A percentile compares a stretch with the other conserved stretches of the same genome.
These are phyloP conservation scores for Wickerhamiella galacta DNA, from an alignment of 805 yeast species.

Conservation along the genomic window DNA sequence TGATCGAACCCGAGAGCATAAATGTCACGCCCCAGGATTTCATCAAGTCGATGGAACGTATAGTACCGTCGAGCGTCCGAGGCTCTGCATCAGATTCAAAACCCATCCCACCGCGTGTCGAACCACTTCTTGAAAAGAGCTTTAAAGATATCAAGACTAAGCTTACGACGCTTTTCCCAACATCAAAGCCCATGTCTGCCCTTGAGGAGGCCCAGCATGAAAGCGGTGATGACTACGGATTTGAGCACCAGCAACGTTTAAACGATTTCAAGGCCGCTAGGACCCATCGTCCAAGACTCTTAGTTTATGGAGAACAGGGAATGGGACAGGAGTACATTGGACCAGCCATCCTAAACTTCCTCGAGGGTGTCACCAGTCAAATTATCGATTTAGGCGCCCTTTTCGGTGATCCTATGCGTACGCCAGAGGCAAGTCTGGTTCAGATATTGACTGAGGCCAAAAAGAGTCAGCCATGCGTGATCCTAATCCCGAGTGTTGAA, in stretches of 20 bases:
- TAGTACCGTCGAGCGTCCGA: constrained; percentile 84
- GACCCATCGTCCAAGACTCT: constrained; percentile 63
- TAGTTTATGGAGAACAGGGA: constrained; percentile 59
- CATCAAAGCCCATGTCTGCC: constrained; percentile 33
- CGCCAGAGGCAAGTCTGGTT: constrained; percentile 70
- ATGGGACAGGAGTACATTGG: constrained; percentile 78
- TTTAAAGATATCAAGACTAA: constrained; percentile 30
- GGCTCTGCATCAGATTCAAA: constrained; percentile 47
- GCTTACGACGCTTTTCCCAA: constrained; percentile 47
- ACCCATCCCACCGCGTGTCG: constrained; percentile 61
- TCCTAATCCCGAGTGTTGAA: constrained; percentile 69
- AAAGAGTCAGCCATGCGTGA: constrained; percentile 74
- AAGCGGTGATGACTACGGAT: constrained; percentile 28
- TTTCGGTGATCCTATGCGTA: constrained; percentile 59
- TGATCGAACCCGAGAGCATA: constrained; percentile 54
- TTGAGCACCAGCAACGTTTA: constrained; percentile 54
- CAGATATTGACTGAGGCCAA: constrained; percentile 77
- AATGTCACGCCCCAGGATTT: constrained; percentile 70
- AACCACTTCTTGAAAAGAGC: constrained; percentile 42
- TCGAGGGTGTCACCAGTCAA: constrained; percentile 86
- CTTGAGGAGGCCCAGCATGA: constrained; percentile 55
- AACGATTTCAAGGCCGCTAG: constrained; percentile 39
- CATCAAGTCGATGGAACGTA: constrained; percentile 66
- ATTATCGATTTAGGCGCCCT: constrained; percentile 64
- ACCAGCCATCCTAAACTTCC: constrained; percentile 58